Evolutionary conservation across 495 filamentous ascomycete genomes (phyloP).

Genomic region (Darksidea phi): DNA sequence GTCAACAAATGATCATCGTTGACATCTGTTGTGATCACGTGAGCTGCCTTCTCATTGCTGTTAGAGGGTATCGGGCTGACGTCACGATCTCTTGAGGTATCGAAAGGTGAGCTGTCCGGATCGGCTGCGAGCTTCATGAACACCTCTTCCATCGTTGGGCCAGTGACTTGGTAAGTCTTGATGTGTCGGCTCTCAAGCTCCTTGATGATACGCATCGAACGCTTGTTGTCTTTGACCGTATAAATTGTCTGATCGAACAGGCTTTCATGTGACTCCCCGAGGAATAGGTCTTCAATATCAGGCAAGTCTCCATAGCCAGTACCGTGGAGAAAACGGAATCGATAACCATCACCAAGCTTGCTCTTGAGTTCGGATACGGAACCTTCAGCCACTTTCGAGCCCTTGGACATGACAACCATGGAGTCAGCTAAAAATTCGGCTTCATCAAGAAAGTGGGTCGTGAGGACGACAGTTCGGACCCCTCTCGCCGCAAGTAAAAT

Average conservation of each 20-base stretch:
- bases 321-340: conserved; percentile 64
- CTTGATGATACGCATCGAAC: conserved; percentile 64
- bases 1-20: conserved; percentile 10
- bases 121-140: conserved; percentile 82
- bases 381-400: conserved; percentile 40
- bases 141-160: conserved; percentile 84
- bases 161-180: conserved; percentile 71
- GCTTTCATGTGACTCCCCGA: conserved; percentile 54
- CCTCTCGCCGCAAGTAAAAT: conserved; percentile 80
- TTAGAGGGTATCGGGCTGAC: not conserved
- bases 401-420: conserved; percentile 45
- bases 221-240: conserved; percentile 63
- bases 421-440: conserved; percentile 45
- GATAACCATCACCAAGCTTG: conserved; percentile 59
- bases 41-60: conserved; percentile 5
- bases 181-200: conserved; percentile 61
- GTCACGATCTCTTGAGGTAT: not conserved
- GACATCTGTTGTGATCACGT: not conserved
- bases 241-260: conserved; percentile 65
- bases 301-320: conserved; percentile 44
- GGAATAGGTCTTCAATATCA: conserved; percentile 51
- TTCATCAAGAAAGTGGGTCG: conserved; percentile 60
- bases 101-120: not conserved
- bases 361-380: conserved; percentile 42
- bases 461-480: conserved; percentile 73